These are phyloP conservation scores for Auxenochlorella protothecoides DNA, from an alignment of 139 green algal genomes.

Conservation along the genomic window DNA sequence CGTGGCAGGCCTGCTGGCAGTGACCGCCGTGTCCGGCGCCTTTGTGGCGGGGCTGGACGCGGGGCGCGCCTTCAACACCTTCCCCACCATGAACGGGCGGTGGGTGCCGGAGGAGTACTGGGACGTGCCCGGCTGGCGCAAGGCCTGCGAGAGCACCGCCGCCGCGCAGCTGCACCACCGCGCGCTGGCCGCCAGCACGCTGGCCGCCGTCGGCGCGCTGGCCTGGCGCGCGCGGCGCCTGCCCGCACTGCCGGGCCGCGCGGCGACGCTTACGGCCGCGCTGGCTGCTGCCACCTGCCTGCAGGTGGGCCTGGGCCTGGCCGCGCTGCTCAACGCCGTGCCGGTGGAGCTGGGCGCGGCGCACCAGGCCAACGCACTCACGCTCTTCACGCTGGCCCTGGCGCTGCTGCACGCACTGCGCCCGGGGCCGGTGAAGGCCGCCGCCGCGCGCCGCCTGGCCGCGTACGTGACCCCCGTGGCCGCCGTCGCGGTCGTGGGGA, in stretches of 20 bases:
- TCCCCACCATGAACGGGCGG: constrained; percentile 84
- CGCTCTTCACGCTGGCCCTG: constrained; percentile 78
- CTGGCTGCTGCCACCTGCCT: constrained; percentile 34
- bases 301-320: constrained; percentile 68
- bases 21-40: constrained; percentile 78
- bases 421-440: too few relatives aligned
- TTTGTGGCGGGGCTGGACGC: constrained; percentile 86
- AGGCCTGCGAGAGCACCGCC: constrained; percentile 95
- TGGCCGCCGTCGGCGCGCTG: constrained; percentile 36
- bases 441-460: too few relatives aligned
- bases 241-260: constrained; percentile 36
- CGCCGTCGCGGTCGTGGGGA: too few relatives aligned
- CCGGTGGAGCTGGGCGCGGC: constrained; percentile 71
- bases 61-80: constrained; percentile 95
- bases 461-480: too few relatives aligned
- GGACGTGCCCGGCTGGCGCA: constrained; percentile 42
- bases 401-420: constrained; percentile 59
- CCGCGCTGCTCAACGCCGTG: constrained; percentile 82
- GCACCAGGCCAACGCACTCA: constrained; percentile 81
- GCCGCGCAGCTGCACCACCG: constrained; percentile 85
- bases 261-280: constrained; percentile 25
- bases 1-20: constrained; percentile 67
- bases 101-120: constrained; percentile 84
- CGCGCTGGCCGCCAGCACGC: constrained; percentile 65
- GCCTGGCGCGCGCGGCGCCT: constrained; percentile 35